These are phyloP conservation scores for Monilinia aucupariae DNA, from an alignment of 2,329 filamentous ascomycete species.

Conservation along the genomic window DNA sequence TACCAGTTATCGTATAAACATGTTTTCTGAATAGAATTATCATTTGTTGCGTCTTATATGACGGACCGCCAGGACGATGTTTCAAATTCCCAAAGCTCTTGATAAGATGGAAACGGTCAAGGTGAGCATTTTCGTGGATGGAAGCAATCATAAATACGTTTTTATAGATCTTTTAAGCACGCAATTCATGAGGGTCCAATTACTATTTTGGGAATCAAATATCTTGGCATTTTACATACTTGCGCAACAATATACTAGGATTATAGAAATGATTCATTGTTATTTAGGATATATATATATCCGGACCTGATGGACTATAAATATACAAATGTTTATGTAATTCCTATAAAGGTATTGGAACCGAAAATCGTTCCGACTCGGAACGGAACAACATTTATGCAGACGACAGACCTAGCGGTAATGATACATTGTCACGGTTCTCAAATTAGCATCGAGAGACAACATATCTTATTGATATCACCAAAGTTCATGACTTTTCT, in stretches of 20 bases:
- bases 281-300: too few species aligned
- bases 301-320: too few species aligned
- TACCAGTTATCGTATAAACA: constrained; percentile 20
- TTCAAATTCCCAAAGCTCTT: neutral
- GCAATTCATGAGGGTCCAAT: neutral
- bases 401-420: neutral
- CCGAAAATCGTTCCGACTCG: too few species aligned
- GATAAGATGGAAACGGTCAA: neutral
- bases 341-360: too few species aligned
- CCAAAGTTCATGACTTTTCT: too few species aligned
- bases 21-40: constrained; percentile 11
- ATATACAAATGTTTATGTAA: too few species aligned
- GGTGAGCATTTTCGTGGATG: neutral
- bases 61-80: neutral
- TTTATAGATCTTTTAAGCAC: neutral
- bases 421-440: neutral
- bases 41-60: too few species aligned
- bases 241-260: neutral
- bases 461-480: neutral
- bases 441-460: neutral
- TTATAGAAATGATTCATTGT: neutral
- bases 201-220: neutral
- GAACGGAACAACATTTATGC: neutral
- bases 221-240: neutral
- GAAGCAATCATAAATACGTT: neutral